Conservation (phyloP, 257 asterid species). For the Mentha longifolia region DNA sequence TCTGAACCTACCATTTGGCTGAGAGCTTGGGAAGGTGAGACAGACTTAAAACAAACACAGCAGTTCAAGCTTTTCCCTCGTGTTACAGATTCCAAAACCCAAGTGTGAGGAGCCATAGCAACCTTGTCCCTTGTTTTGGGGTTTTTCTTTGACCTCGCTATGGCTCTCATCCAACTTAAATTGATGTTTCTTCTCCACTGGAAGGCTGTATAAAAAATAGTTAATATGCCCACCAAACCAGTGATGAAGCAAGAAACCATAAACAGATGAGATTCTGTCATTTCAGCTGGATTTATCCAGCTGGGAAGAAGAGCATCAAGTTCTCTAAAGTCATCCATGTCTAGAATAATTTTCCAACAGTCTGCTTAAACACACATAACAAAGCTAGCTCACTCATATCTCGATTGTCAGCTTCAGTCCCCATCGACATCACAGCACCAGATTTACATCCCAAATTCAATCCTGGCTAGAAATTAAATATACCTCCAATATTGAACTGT, state of each 20-base stretch:
- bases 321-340: slow-evolving; percentile 83
- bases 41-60: slow-evolving; percentile 80
- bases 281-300: slow-evolving; percentile 80
- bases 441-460: slow-evolving; percentile 25
- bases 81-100: slow-evolving; percentile 80
- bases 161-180: slow-evolving; percentile 93
- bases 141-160: slow-evolving; percentile 90
- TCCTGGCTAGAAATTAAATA: slow-evolving; percentile 22
- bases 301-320: slow-evolving; percentile 63
- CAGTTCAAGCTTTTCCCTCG: slow-evolving; percentile 88
- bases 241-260: slow-evolving; percentile 74
- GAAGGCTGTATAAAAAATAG: slow-evolving; percentile 83
- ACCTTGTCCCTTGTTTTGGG: slow-evolving; percentile 80
- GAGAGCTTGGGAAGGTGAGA: slow-evolving; percentile 86
- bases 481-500: background rate
- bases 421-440: slow-evolving; percentile 20
- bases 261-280: slow-evolving; percentile 74
- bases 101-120: slow-evolving; percentile 74
- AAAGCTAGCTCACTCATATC: slow-evolving; percentile 30
- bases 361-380: slow-evolving; percentile 34
- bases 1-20: slow-evolving; percentile 70
- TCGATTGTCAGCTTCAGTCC: slow-evolving; percentile 24
- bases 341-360: slow-evolving; percentile 36
- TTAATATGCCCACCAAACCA: slow-evolving; percentile 75
- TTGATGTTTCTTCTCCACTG: slow-evolving; percentile 95